A percentile compares a stretch with the other conserved stretches of the same genome.
Conservation (phyloP, 1,139 yeast genomes). For the Suzukiozyma palmioleophila region DNA sequence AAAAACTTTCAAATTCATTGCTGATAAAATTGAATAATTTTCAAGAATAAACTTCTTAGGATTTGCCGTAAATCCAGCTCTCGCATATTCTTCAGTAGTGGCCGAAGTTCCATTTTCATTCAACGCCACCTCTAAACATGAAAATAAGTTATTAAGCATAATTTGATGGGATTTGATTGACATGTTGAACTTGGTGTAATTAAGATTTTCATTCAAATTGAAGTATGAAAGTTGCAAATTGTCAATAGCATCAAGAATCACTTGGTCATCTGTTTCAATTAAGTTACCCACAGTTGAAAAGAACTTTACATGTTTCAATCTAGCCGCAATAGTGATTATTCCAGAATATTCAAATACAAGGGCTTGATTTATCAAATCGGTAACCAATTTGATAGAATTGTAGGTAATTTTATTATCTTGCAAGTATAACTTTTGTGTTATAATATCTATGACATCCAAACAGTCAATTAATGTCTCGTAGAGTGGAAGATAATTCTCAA, state of each 20-base stretch:
- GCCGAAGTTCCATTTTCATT: conserved; percentile 45
- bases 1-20: conserved; percentile 50
- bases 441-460: conserved; percentile 39
- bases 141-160: conserved; percentile 39
- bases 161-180: conserved; percentile 38
- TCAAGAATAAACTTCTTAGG: conserved; percentile 40
- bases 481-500: conserved; percentile 35
- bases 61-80: conserved; percentile 45
- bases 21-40: conserved; percentile 37
- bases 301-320: conserved; percentile 43
- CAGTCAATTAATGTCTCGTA: conserved; percentile 41
- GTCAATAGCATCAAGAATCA: conserved; percentile 29
- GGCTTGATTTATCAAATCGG: conserved; percentile 42
- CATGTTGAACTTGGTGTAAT: conserved; percentile 34
- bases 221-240: conserved; percentile 34
- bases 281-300: conserved; percentile 39
- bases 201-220: conserved; percentile 36
- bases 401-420: conserved; percentile 44
- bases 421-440: conserved; percentile 37
- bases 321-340: conserved; percentile 40
- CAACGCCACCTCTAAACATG: conserved; percentile 37
- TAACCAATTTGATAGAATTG: conserved; percentile 43
- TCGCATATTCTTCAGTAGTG: conserved; percentile 41
- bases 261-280: conserved; percentile 36
- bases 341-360: conserved; percentile 37